Evolutionary conservation across 768 basidiomycete species (phyloP), one percentile per base, ranked within the genome.

Genomic region (Polyporus arcularius): DNA sequence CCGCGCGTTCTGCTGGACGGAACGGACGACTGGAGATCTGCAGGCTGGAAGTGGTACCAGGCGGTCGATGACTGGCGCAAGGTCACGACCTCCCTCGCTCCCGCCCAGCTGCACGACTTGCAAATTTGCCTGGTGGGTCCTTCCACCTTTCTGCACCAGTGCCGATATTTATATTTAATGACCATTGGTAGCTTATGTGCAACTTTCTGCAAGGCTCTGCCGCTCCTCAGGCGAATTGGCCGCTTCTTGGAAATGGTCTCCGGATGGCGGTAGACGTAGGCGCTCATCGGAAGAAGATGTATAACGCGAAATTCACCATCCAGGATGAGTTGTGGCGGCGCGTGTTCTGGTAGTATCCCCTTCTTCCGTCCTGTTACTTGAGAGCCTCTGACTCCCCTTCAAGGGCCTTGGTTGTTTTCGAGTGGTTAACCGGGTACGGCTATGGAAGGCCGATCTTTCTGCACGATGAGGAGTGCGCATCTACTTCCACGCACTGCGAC

Each of bases 391-490:
- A 35, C 35, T 1, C 11, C 11, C 7, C 3, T 11, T 6, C 35
- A 35, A 55, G 53, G 53, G n/a, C n/a, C 4, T 30, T 55, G n/a
- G 30, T 78, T 4, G 45, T 67, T 11, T 16, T 68, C 4, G 77
- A 77, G 47, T 68, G 74, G 32, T 50, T 57, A 32, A 66, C 75
- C 46, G 80, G 81, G 43, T 73, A 80, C 4, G 80, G 80, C 47
- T 75, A 88, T 43, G 91, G 92, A 10, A 79, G 91, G 15, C 85
- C 88, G 0, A 79, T 82, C 53, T 82, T 84, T 3, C 78, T 91
- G 4, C 84, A 86, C 51, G 87, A 90, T 48, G 88, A 88, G 71
- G 90, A 90, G 85, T 87, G 26, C 14, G 57, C 21, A 48, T 30
- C 35, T 35, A 11, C 35, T 35, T 6, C 35, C 6, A 1, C 11